These are phyloP conservation scores for Talaromyces sp. DNA, from an alignment of 2,329 filamentous ascomycete species.

Conservation along the genomic window DNA sequence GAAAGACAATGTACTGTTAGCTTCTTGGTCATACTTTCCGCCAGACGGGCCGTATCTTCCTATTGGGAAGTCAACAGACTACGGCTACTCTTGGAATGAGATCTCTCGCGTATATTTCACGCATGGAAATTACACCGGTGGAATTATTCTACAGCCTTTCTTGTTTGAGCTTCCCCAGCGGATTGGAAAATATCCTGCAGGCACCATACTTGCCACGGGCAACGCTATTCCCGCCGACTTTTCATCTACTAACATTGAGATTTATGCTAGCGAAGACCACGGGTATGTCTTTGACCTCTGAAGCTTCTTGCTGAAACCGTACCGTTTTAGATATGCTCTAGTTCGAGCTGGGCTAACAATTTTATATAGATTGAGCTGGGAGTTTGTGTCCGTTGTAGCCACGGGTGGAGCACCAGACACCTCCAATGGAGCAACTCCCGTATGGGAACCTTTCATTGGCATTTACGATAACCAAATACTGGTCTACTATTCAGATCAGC, in stretches of 20 bases:
- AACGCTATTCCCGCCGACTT: conserved; percentile 53
- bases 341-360: neutral
- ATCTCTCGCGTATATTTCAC: conserved; percentile 59
- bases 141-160: conserved; percentile 64
- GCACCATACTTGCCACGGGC: conserved; percentile 59
- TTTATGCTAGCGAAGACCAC: conserved; percentile 59
- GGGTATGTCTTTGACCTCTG: neutral
- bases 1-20: conserved; percentile 42
- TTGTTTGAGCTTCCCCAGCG: conserved; percentile 58
- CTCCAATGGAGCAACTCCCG: conserved; percentile 61
- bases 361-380: conserved; percentile 54
- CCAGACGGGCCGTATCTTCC: conserved; percentile 54
- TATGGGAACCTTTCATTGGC: conserved; percentile 68
- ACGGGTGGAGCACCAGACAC: conserved; percentile 57
- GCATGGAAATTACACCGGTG: conserved; percentile 53
- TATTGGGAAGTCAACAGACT: conserved; percentile 48
- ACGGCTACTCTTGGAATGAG: conserved; percentile 58
- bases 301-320: neutral
- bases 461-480: conserved; percentile 37
- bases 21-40: conserved; percentile 53
- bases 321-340: no score
- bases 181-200: conserved; percentile 55
- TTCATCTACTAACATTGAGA: conserved; percentile 60
- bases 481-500: conserved; percentile 67
- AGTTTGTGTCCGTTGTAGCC: conserved; percentile 62